Conservation (phyloP, 176 grass and related monocot species). For the Carex kokanica region DNA sequence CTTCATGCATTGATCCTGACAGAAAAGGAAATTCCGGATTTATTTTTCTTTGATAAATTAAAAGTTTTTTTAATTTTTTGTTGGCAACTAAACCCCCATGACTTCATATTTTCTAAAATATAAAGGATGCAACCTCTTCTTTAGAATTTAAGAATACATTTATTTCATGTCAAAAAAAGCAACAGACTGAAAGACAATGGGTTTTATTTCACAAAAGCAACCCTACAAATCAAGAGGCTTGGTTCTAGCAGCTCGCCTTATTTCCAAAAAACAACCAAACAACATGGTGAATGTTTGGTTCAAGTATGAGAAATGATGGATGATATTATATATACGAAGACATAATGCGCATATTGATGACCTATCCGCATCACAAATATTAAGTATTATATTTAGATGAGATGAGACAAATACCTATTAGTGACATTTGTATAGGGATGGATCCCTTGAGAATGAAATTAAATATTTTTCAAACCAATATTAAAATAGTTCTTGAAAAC, state of each 20-base stretch:
- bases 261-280: background rate
- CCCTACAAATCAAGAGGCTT: background rate
- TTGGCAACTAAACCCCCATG: background rate
- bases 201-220: background rate
- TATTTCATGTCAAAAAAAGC: conserved; percentile 6
- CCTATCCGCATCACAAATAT: background rate
- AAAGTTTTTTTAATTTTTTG: background rate
- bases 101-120: background rate
- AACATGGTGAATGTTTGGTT: background rate
- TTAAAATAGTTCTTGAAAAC: background rate
- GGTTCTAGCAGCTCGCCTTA: background rate
- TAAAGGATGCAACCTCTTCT: background rate
- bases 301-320: background rate
- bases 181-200: background rate
- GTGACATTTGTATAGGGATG: background rate
- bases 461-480: background rate
- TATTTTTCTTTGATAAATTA: conserved; percentile 2
- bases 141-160: background rate
- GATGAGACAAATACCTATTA: background rate
- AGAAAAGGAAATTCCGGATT: background rate
- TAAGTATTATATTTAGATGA: background rate
- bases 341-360: background rate
- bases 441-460: background rate
- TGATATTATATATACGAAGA: background rate
- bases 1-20: conserved; percentile 62